These are phyloP conservation scores for Cynara cardunculus DNA, from an alignment of 129 eudicot genomes.

Conservation along the genomic window DNA sequence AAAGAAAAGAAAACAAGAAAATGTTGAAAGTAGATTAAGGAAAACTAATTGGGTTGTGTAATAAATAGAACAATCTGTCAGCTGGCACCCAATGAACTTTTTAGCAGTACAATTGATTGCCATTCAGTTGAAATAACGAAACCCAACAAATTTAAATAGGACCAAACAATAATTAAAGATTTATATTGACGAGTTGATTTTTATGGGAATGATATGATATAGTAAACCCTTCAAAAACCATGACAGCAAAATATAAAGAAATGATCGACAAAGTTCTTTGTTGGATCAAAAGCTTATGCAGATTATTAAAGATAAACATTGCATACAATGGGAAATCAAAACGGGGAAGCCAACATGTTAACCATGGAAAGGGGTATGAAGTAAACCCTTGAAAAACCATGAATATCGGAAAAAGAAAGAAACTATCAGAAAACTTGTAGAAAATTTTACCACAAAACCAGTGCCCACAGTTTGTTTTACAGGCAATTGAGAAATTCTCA, in stretches of 20 bases:
- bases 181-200: neutral
- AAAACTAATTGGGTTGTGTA: neutral
- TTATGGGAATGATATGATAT: neutral
- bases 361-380: neutral
- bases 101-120: neutral
- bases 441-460: conserved; percentile 55
- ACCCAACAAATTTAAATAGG: neutral
- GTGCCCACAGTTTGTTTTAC: conserved; percentile 52
- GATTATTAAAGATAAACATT: neutral
- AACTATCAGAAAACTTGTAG: neutral
- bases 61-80: neutral
- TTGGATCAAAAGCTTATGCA: neutral
- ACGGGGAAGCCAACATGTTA: neutral
- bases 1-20: neutral
- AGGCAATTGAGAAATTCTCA: conserved; percentile 37
- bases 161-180: neutral
- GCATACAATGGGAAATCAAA: neutral
- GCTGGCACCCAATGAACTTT: neutral
- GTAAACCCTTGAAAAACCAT: conserved; percentile 23
- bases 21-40: neutral
- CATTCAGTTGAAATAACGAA: neutral
- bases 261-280: neutral
- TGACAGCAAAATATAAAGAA: neutral
- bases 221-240: neutral
- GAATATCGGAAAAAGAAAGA: neutral